Conservation (phyloP, 2,329 filamentous ascomycete genomes). For the Colletotrichum siamense region DNA sequence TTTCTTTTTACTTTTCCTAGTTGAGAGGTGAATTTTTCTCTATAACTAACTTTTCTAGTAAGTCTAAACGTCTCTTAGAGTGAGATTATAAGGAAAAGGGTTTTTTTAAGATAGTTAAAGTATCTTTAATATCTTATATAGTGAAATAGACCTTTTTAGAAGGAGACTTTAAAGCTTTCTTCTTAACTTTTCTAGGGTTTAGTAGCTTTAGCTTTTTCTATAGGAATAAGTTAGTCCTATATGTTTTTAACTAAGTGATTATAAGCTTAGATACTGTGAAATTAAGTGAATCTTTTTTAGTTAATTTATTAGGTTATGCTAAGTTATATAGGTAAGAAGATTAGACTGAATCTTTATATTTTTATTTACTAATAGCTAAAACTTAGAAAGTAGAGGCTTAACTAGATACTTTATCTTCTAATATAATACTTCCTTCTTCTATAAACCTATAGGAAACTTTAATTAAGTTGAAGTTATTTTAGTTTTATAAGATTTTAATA, state of each 20-base stretch:
- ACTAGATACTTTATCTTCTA: background rate
- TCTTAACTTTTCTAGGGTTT: background rate
- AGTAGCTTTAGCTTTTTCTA: background rate
- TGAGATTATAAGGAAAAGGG: background rate
- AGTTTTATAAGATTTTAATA: too few species aligned
- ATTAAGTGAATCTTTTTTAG: background rate
- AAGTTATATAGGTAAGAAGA: background rate
- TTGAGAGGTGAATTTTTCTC: background rate
- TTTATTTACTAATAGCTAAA: background rate
- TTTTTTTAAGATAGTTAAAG: background rate
- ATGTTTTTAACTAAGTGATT: background rate
- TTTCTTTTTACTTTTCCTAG: background rate
- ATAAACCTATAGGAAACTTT: too few species aligned
- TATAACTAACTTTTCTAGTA: background rate
- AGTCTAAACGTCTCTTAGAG: background rate
- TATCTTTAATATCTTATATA: background rate
- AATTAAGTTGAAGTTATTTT: too few species aligned
- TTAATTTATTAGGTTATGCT: background rate
- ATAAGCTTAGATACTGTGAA: background rate
- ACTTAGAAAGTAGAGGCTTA: background rate
- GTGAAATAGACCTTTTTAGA: background rate
- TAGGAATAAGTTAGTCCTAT: background rate
- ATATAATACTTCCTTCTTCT: too few species aligned
- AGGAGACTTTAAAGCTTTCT: fast-evolving
- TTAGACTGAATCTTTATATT: background rate